Evolutionary conservation across 805 yeast species (phyloP), one percentile per base, ranked within the genome.

Genomic region (Cephaloascus albidus): DNA sequence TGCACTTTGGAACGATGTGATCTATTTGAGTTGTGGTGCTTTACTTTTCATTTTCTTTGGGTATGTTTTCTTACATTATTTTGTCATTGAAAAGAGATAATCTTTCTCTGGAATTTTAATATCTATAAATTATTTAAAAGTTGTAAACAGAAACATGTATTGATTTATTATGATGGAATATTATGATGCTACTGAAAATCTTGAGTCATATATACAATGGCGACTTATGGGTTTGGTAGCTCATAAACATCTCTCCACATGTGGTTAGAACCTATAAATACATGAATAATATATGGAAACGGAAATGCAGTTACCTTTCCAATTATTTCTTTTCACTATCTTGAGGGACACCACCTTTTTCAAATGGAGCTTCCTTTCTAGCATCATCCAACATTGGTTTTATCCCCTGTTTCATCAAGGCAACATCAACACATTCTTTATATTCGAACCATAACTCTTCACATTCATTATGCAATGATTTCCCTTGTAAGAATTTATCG

Each of bases 331-430:
- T 23, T 23, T 23, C 28, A 12, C 10, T 8, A 12, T 23, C 28
- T 23, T 23, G 28, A 23, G 65, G 60, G 15, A 60, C 57, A 1
- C 86, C 87, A 5, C 83, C 86, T 31, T 74, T 71, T 46, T 79
- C 85, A 50, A 88, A 88, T 1, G 96, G 96, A 20, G 90, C 90
- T 48, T 88, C 96, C 44, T 82, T 80, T 47, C 94, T 72, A 0
- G 96, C 95, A 45, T 87, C 89, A 46, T 87, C 95, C 40, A 88
- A 65, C 74, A 85, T 82, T 4, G 87, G 82, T 53, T 82, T 74
- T 51, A 88, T 81, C 19, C 89, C 93, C 50, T 81, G 82, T 41
- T 75, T 76, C 19, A 80, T 76, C 47, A 88, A 64, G 31, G 77
- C 76, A 2, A 74, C 75, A 49, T 86, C 81, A 20, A 93, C 80